Base-by-base conservation (phyloP, 2,329 filamentous ascomycete genomes). In the Blumeria hordei region DNA sequence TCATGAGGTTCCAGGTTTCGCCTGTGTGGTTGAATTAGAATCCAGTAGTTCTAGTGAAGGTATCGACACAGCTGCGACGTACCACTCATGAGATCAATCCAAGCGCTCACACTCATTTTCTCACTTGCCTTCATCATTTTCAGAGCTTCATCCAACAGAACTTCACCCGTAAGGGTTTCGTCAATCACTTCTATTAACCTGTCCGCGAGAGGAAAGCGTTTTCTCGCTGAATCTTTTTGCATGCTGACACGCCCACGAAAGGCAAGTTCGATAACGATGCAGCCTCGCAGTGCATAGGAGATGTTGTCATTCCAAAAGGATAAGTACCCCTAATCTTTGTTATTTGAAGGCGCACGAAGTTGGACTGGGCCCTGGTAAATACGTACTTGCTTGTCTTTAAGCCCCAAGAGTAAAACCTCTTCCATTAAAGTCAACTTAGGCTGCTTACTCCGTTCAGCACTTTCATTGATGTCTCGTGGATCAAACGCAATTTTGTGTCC, bases 221-320 rank as follows among this genome's bases (percentile, higher is more conserved):
- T 80, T 70, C 92, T 78, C 61, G 85, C 84, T 53, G 88, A 83
- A 70, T 96, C 92, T 69, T 93, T 95, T 69, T 96, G 87, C 92
- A 98, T 98, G 76, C 84, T 90, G 70, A 98, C 85, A 63, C 92
- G 85, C 66, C 92, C 92, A 60, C 92, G 78, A 71, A 98, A 94
- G 59, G 92, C 92, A 64, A 98, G 74, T 70, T 98, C 92, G 69
- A 96, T 86, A 62, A 98, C 92, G 67, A 98, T 98, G 71, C 92
- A 98, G 66, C 92, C 92, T 68, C 92, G 82, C 59, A 98, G 76
- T 60, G 92, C 92, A 69, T 98, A 98, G 58, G 88, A 95, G 66
- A 98, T 98, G 72, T 98, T 98, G 71, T 98, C 92, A 71, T 98
- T 98, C 92, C 92, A 98, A 71, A 98, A 98, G 34, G 90, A 96